phyloP scores from a whole-genome alignment of 1,284 basidiomycete genomes.

The Polyporus tsugae region DNA sequence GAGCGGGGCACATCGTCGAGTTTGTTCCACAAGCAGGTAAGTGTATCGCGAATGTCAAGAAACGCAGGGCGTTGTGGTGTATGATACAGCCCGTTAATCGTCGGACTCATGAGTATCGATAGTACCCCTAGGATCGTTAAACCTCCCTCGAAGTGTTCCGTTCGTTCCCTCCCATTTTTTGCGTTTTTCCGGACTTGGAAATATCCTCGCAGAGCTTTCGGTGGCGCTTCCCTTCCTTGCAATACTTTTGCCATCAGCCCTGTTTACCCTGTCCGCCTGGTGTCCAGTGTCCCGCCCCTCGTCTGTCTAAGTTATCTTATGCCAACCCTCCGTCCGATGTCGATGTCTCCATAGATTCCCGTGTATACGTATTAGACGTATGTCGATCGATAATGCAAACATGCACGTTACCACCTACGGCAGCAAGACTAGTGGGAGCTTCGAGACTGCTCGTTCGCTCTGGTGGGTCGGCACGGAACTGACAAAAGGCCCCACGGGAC shows the following conservation, averaged over 20 bases:
- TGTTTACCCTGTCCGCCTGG: background rate
- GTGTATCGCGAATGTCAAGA: background rate
- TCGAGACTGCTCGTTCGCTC: too few relatives aligned
- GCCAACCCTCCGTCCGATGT: background rate
- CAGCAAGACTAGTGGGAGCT: background rate
- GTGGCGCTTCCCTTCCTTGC: constrained; percentile 7
- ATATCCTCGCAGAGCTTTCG: background rate
- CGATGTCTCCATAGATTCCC: constrained; percentile 23
- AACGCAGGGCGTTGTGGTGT: constrained; percentile 20
- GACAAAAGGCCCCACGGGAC: too few relatives aligned
- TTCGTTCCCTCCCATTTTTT: background rate
- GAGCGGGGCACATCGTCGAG: constrained; percentile 18
- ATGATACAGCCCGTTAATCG: constrained; percentile 24
- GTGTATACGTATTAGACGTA: constrained; percentile 27
- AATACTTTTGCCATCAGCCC: background rate
- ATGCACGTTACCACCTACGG: constrained; percentile 1
- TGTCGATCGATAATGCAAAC: constrained; percentile 15
- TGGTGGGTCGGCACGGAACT: too few relatives aligned
- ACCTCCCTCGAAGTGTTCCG: background rate
- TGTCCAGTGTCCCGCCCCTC: too few relatives aligned
- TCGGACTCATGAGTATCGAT: background rate
- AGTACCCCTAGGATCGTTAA: constrained; percentile 19
- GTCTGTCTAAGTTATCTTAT: constrained; percentile 12
- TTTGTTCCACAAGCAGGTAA: background rate
- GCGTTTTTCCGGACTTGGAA: background rate